Base-by-base conservation (phyloP, 2,329 filamentous ascomycete genomes). In the Neofusicoccum sp. region DNA sequence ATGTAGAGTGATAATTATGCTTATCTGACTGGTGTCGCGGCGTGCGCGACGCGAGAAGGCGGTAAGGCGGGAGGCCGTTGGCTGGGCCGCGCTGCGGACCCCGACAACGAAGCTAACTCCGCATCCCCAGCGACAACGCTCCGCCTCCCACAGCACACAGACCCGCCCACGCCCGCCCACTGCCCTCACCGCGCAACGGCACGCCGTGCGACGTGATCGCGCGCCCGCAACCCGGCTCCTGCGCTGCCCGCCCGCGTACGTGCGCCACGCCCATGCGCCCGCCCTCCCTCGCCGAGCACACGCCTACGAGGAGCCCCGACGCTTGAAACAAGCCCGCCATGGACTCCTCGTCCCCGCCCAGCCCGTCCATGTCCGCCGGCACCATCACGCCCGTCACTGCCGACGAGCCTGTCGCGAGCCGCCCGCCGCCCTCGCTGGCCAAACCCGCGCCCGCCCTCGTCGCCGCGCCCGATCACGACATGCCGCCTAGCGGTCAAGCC, bases 301-400 rank as follows among this genome's bases (percentile, higher is more conserved):
- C 54, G 54, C 54, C 40, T 45, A 44, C 54, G 54, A 45, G 54
- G 54, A 56, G 51, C 51, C 54, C 40, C 54, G 54, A 58, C 54
- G 28, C 38, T 58, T 60, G 58, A 60, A 60, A 60, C 58, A 60
- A 41, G 38, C 31, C 41, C 44, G 20, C 51, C 49, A 74, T 75
- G 72, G 71, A 67, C 48, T 68, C 65, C 58, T 70, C 70, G 64
- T 68, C 70, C 61, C 69, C 65, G 62, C 68, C 68, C 41, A 62
- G 63, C 20, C 70, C 70, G 61, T 64, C 64, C 62, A 69, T 66
- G 49, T 57, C 59, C 16, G 66, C 66, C 62, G 68, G 65, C 58
- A 65, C 70, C 31, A 64, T 65, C 31, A 71, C 73, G 63, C 70
- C 72, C 49, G 63, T 64, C 60, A 63, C 67, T 38, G 64, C 65